These are phyloP conservation scores for Penicillium antarcticum DNA, from an alignment of 495 filamentous ascomycete species.

Conservation along the genomic window DNA sequence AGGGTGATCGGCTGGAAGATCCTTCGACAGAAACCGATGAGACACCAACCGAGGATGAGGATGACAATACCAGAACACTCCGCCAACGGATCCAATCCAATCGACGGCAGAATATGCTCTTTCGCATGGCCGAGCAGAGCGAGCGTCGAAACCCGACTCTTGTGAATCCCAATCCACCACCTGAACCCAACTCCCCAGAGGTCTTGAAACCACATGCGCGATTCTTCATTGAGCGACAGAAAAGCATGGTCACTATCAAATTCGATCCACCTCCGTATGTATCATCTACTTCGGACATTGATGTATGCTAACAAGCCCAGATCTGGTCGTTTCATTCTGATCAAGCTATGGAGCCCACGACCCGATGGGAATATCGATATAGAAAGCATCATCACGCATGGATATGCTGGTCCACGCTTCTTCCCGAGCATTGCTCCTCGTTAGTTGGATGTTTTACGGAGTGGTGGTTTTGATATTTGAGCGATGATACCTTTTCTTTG, in stretches of 20 bases:
- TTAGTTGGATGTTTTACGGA: neutral
- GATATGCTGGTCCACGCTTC: slow-evolving; percentile 78
- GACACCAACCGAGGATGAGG: slow-evolving; percentile 42
- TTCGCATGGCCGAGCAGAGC: slow-evolving; percentile 7
- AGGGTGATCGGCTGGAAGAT: slow-evolving; percentile 27
- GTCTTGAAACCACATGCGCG: slow-evolving; percentile 67
- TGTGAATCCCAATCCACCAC: slow-evolving; percentile 22
- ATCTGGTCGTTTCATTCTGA: slow-evolving; percentile 69
- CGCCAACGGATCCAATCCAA: slow-evolving; percentile 19
- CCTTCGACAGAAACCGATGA: slow-evolving; percentile 51
- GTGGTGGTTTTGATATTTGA: neutral
- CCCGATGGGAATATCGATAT: slow-evolving; percentile 75
- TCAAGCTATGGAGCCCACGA: slow-evolving; percentile 82
- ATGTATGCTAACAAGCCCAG: slow-evolving; percentile 24
- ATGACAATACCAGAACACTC: slow-evolving; percentile 17
- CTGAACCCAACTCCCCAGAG: slow-evolving; percentile 32
- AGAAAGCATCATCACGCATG: slow-evolving; percentile 72
- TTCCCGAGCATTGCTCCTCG: slow-evolving; percentile 49
- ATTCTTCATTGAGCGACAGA: slow-evolving; percentile 76
- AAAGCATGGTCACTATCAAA: slow-evolving; percentile 79
- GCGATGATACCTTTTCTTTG: neutral
- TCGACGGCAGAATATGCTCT: slow-evolving; percentile 10
- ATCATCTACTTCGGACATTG: neutral
- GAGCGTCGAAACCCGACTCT: slow-evolving; percentile 25
- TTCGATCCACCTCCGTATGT: slow-evolving; percentile 86